phyloP scores from a whole-genome alignment of 352 stramenopile genomes.

The Pythium dissotocum region DNA sequence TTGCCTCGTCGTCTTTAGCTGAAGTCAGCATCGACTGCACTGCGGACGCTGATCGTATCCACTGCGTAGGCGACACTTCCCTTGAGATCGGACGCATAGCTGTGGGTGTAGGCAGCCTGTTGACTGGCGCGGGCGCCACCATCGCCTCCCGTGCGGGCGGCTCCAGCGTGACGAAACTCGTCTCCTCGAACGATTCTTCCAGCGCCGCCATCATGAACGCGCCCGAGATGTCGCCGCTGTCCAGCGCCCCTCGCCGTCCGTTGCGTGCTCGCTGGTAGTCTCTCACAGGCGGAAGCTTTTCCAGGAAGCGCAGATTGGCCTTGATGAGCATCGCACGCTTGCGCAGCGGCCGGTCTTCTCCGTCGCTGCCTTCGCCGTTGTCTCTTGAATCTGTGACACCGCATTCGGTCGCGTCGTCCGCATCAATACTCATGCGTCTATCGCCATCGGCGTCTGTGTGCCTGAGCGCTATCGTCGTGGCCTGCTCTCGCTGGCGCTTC shows the following conservation, averaged over 20 bases:
- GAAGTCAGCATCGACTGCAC: background rate
- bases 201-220: conserved; percentile 57
- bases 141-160: conserved; percentile 39
- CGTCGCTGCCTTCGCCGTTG: conserved; percentile 16
- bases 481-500: conserved; percentile 24
- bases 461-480: conserved; percentile 1
- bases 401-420: conserved; percentile 9
- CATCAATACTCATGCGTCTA: conserved; percentile 16
- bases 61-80: conserved; percentile 3
- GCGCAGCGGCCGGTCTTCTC: conserved; percentile 20
- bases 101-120: background rate
- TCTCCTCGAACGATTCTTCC: conserved; percentile 68
- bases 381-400: background rate
- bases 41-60: conserved; percentile 11
- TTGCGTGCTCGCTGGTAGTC: conserved; percentile 64
- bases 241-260: conserved; percentile 61
- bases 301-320: conserved; percentile 60
- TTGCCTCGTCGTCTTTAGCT: conserved; percentile 30
- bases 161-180: conserved; percentile 63
- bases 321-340: conserved; percentile 62
- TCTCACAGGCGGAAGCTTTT: conserved; percentile 61
- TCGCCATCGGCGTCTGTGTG: conserved; percentile 20
- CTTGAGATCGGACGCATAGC: background rate
- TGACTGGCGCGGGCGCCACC: conserved; percentile 38
- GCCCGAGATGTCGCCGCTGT: conserved; percentile 43